Base-by-base conservation (phyloP, 2,329 filamentous ascomycete genomes). In the Pyrenophora teres region DNA sequence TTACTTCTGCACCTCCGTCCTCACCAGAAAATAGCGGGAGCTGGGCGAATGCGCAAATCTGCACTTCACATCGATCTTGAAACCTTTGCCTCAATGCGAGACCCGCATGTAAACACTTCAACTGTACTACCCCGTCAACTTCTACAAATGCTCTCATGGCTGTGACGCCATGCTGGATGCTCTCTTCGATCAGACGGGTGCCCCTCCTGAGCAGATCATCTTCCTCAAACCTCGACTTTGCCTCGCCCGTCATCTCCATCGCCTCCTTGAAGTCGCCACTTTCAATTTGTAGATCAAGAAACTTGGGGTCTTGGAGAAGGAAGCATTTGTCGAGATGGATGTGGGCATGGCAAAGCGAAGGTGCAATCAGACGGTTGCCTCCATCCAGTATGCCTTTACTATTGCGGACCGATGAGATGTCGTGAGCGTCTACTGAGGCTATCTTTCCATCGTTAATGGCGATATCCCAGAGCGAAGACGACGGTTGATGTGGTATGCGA, bases 121-220 rank as follows among this genome's bases (percentile, higher is more conserved):
- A 71, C 4, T 77, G 74, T 1, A 89, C 86, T 7, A 82, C 80
- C 36, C 80, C 78, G 68, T 90, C 87, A 1, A 90, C 78, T 71
- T 90, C 87, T 40, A 89, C 86, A 65, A 90, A 90, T 2, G 85
- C 85, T 54, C 87, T 80, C 77, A 89, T 85, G 16, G 83, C 81
- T 0, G 87, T 88, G 3, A 90, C 87, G 4, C 87, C 87, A 30
- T 84, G 80, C 1, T 74, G 70, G 42, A 86, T 80, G 52, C 85
- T 88, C 50, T 88, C 84, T 33, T 86, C 81, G 13, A 90, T 79
- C 10, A 90, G 76, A 72, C 86, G 83, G 18, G 81, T 77, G 3
- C 87, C 87, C 54, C 87, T 80, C 49, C 82, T 78, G 19, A 86
- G 74, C n/a, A 90, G 78, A 69, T 90, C 87, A 0, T 81, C 72